Evolutionary conservation across 345 rosid species (phyloP), one percentile per base, ranked within the genome.

Genomic region (Chamaenerion angustifolium): DNA sequence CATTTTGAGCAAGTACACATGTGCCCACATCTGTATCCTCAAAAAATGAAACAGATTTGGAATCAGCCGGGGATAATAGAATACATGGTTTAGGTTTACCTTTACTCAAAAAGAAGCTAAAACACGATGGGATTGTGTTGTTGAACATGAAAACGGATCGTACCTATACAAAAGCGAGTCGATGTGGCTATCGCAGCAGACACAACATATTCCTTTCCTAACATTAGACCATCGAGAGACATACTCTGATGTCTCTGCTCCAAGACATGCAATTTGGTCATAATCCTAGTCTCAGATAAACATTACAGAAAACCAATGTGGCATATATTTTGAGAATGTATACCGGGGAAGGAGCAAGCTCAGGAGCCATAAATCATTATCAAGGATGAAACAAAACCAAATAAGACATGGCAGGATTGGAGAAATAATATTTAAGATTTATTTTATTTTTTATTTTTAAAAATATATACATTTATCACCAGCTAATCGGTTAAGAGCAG

Each of bases 1-100:
- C 96, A 88, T 71, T 85, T 83, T 52, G 90, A 85, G 56, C 96
- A 93, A 46, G 95, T 88, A 66, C 96, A 93, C 99, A 93, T 88
- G 71, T 93, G 99, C 45, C 99, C 99, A 13, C 99, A 93, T 73
- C 96, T 93, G 81, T 43, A 45, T 23, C 27, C 2, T n/a, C 37
- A 12, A 35, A 1, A 1, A 37, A 11, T 14, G 16, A 45, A 27
- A 17, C 19, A 16, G 17, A 16, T 14, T 11, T 5, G 7, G 41
- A 45, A 42, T 16, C 46, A 31, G 8, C 17, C 6, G 46, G 42
- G 11, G 43, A 31, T 31, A 8, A 31, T 31, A 7, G 37, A 31
- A 1, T 31, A 23, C 27, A 23, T 23, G 27, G 27, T 23, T 23
- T 23, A 2, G 27, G 27, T 23, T 23, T 23, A 23, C 1, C 8